Base-by-base conservation (phyloP, 1,139 yeast genomes). In the Hyphopichia khmerensis region DNA sequence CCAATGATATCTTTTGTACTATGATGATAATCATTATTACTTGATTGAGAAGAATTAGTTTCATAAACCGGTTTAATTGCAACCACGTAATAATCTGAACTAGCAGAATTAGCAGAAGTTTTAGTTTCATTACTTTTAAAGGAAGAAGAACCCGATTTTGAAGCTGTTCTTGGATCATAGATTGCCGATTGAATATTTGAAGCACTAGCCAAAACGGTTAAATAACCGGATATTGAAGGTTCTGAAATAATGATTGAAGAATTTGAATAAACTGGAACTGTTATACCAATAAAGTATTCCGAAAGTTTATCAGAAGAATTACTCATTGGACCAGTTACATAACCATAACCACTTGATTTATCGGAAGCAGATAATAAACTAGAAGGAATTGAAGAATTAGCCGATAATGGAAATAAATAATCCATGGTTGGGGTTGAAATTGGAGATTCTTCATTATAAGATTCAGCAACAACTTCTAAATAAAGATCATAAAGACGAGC, bases 191-290 rank as follows among this genome's bases (percentile, higher is more conserved):
- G 69, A 38, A 87, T 63, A 24, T 77, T 63, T 27, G 69, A 68
- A 0, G 93, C 87, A 47, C 75, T 72, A 51, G 87, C 75, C 1
- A 87, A 65, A 6, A 87, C 77, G 0, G 95, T 76, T 36, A 89
- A 55, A 60, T 81, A 90, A 0, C 96, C 97, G 1, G 84, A 77
- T 4, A 87, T 68, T 16, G 77, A 71, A 3, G 86, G 82, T 15
- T 75, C 66, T 26, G 75, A 65, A 21, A 85, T 63, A 40, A 87
- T 68, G 21, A 88, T 84, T 4, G 96, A 86, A 13, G 84, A 75
- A 56, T 87, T 85, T 14, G 89, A 79, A 55, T 74, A 81, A 2
- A 90, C 77, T 0, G 96, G 95, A 6, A 89, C 53, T 0, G 89
- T 80, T 36, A 83, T 55, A 2, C 87, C 82, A 64, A 81, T 62